phyloP scores from a whole-genome alignment of 371 early-diverging fungal species.

The Paraphysoderma sedebokerense region DNA sequence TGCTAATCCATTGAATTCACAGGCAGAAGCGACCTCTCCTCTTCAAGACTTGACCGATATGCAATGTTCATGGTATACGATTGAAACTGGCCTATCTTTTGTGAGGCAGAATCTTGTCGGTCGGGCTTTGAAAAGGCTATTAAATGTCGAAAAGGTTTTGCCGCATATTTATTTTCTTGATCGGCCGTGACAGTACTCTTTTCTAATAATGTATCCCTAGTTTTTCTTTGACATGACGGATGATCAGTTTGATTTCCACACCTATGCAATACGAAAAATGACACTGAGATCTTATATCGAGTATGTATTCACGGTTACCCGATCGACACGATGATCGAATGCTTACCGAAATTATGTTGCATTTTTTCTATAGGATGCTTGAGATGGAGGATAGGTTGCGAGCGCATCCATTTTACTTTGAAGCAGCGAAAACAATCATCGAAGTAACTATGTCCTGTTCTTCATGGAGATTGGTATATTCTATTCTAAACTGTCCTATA shows the following conservation, averaged over 20 bases:
- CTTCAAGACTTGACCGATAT: slow-evolving; percentile 70
- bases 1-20: slow-evolving; percentile 5
- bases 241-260: slow-evolving; percentile 94
- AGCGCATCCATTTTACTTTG: too few species aligned
- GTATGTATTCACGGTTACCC: too few species aligned
- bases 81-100: slow-evolving; percentile 53
- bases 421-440: too few species aligned
- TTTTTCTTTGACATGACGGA: slow-evolving; percentile 59
- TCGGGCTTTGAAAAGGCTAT: slow-evolving; percentile 68
- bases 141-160: slow-evolving; percentile 51
- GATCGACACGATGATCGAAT: too few species aligned
- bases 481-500: too few species aligned
- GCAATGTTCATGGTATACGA: slow-evolving; percentile 79
- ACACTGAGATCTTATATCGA: slow-evolving; percentile 73
- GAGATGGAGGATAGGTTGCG: too few species aligned
- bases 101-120: slow-evolving; percentile 49
- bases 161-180: background rate
- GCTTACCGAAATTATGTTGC: too few species aligned
- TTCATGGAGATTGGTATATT: too few species aligned
- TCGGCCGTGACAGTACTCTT: too few species aligned
- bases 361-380: too few species aligned
- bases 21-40: slow-evolving; percentile 49
- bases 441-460: too few species aligned
- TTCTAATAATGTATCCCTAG: background rate
- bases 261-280: slow-evolving; percentile 75